phyloP scores from a whole-genome alignment of 331 rosid genomes.

The Ulmus americana region DNA sequence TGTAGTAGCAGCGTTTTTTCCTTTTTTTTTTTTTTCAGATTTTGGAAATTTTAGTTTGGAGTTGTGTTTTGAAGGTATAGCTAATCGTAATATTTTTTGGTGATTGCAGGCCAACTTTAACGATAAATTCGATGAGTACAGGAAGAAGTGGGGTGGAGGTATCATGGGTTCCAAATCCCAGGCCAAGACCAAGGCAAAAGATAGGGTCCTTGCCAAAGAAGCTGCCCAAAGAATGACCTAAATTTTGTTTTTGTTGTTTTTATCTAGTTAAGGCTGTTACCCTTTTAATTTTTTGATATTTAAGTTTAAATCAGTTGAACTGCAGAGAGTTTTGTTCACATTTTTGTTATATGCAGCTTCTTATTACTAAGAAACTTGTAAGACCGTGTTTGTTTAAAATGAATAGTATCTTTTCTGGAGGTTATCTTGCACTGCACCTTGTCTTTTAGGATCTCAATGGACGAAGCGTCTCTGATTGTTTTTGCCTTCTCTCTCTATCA shows the following conservation, averaged over 20 bases:
- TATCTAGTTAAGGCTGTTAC: neutral
- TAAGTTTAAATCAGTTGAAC: too few species aligned
- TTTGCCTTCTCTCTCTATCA: too few species aligned
- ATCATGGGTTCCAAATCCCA: constrained; percentile 48
- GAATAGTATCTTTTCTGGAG: too few species aligned
- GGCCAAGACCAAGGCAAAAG: constrained; percentile 42
- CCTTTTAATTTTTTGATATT: neutral
- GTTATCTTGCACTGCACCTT: too few species aligned
- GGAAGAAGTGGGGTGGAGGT: constrained; percentile 47
- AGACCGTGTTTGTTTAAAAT: too few species aligned
- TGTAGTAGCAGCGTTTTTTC: neutral
- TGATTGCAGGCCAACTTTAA: constrained; percentile 42
- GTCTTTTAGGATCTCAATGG: too few species aligned
- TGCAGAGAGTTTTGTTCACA: too few species aligned
- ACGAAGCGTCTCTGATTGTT: too few species aligned
- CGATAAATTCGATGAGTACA: constrained; percentile 42
- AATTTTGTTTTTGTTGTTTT: neutral
- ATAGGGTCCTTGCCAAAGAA: constrained; percentile 40
- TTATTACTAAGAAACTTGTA: too few species aligned
- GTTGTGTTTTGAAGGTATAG: neutral
- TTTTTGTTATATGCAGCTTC: too few species aligned
- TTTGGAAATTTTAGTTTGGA: neutral
- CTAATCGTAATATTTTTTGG: constrained; percentile 3
- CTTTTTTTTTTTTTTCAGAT: neutral
- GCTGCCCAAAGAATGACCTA: constrained; percentile 40